These are phyloP conservation scores for Prunus salicina DNA, from an alignment of 306 rosid species.

Conservation along the genomic window DNA sequence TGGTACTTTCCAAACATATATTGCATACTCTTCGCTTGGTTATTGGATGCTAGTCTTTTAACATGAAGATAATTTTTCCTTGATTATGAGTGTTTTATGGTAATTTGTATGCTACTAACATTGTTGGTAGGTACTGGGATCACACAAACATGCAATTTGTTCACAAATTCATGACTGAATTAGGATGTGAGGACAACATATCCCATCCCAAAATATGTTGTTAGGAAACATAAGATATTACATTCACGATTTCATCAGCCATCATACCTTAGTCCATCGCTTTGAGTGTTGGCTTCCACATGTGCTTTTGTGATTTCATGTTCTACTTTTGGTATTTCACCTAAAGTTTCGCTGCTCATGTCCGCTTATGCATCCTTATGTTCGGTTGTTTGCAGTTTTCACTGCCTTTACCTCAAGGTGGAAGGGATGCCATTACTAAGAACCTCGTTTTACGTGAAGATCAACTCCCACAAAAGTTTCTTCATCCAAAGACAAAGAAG, in stretches of 20 bases:
- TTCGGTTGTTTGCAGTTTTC: slow-evolving; percentile 61
- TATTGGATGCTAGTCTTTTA: not conserved
- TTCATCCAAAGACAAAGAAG: slow-evolving; percentile 82
- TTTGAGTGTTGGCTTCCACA: not conserved
- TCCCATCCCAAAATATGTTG: not conserved
- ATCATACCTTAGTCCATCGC: not conserved
- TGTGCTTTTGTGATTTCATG: not conserved
- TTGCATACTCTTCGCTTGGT: not conserved
- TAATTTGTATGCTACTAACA: not conserved
- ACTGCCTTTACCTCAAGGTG: slow-evolving; percentile 84
- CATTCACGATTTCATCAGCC: not conserved
- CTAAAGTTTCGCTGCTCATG: not conserved
- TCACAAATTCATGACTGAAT: not conserved
- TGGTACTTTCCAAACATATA: not conserved
- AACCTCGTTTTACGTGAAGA: slow-evolving; percentile 90
- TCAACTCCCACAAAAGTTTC: slow-evolving; percentile 87
- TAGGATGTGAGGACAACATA: slow-evolving; percentile 3
- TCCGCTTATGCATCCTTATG: slow-evolving; percentile 19
- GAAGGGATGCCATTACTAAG: slow-evolving; percentile 82
- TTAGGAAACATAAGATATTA: not conserved
- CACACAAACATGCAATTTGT: not conserved
- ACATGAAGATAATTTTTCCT: not conserved
- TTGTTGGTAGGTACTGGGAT: not conserved
- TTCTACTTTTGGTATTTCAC: not conserved
- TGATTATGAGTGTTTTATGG: not conserved